These are phyloP conservation scores for Salicornia ramosissima DNA, from an alignment of 148 eudicot genomes.

Conservation along the genomic window DNA sequence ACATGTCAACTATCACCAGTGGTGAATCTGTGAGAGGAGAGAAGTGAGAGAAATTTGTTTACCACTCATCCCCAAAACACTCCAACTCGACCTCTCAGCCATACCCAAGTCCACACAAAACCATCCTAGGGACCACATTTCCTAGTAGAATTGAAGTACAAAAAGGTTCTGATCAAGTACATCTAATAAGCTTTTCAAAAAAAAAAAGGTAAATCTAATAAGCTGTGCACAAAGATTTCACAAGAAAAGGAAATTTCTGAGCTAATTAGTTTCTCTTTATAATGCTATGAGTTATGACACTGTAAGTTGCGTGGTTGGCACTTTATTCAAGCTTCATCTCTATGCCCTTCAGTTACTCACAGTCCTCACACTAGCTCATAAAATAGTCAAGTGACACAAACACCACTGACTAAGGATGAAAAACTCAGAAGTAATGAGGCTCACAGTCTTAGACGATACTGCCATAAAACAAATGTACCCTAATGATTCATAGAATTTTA, in stretches of 20 bases:
- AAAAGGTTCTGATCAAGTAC: not conserved
- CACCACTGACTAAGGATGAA: not conserved
- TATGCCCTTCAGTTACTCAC: too few relatives aligned
- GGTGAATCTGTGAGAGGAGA: too few relatives aligned
- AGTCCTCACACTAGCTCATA: not conserved
- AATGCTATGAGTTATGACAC: not conserved
- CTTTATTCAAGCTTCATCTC: not conserved
- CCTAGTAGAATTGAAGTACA: not conserved
- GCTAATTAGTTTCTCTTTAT: not conserved
- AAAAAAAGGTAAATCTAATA: too few relatives aligned
- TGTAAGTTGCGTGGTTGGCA: not conserved
- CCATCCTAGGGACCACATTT: not conserved
- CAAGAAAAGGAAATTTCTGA: not conserved
- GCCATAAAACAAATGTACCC: not conserved
- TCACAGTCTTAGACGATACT: not conserved
- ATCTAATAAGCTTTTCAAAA: too few relatives aligned
- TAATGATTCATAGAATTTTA: not conserved
- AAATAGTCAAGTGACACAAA: not conserved
- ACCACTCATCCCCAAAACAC: too few relatives aligned
- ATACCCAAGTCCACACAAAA: too few relatives aligned
- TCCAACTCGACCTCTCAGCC: too few relatives aligned
- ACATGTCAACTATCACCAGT: too few relatives aligned
- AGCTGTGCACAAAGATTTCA: not conserved
- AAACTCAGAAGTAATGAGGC: not conserved
- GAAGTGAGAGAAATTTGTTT: too few relatives aligned